phyloP scores from a whole-genome alignment of 495 filamentous ascomycete genomes.

The Trichoderma erinaceum region DNA sequence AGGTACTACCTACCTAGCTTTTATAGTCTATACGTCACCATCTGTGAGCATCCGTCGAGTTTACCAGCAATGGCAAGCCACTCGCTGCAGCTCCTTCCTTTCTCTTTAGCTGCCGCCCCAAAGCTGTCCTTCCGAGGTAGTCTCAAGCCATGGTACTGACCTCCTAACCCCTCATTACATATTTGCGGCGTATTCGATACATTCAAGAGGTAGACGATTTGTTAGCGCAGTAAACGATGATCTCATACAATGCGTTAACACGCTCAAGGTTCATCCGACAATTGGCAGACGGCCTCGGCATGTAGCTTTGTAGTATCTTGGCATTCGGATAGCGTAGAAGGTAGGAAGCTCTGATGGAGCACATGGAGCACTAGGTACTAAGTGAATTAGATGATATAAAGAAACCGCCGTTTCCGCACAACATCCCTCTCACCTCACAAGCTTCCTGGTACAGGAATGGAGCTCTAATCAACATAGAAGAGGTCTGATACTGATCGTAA shows the following conservation, averaged over 20 bases:
- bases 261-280: not conserved
- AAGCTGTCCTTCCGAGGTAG: not conserved
- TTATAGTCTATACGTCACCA: not conserved
- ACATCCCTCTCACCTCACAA: too few relatives aligned
- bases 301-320: not conserved
- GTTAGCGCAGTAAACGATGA: not conserved
- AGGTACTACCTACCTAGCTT: not conserved
- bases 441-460: too few relatives aligned
- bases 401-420: too few relatives aligned
- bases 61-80: not conserved
- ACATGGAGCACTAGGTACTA: too few relatives aligned
- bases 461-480: too few relatives aligned
- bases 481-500: too few relatives aligned
- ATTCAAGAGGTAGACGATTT: not conserved
- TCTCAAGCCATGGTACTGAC: not conserved
- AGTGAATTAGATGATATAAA: too few relatives aligned
- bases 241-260: not conserved
- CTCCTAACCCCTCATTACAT: not conserved
- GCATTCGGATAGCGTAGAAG: too few relatives aligned
- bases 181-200: conserved; percentile 18
- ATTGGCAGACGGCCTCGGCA: not conserved
- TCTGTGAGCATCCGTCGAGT: not conserved
- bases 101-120: not conserved
- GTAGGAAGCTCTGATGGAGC: too few relatives aligned
- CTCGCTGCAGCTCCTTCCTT: not conserved